Evolutionary conservation across 371 early-diverging fungal species (phyloP).

Genomic region (Globomyces sp.): DNA sequence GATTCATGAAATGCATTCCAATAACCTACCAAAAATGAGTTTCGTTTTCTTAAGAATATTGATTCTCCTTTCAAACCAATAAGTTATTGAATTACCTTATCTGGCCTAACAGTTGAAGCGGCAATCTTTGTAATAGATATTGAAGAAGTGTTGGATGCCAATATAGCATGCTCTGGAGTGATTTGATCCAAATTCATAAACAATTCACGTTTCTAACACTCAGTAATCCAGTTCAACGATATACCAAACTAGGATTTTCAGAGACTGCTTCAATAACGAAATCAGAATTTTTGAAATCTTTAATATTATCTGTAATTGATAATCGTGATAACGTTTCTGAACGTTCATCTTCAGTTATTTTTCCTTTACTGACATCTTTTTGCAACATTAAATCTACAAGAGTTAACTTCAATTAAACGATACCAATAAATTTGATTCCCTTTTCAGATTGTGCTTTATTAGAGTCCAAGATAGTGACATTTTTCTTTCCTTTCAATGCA

Average conservation of each 20-base stretch:
- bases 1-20: slow-evolving; percentile 61
- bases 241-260: not conserved
- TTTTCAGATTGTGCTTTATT: slow-evolving; percentile 77
- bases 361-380: slow-evolving; percentile 88
- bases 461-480: slow-evolving; percentile 76
- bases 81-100: slow-evolving; percentile 45
- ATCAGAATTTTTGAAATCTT: slow-evolving; percentile 64
- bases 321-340: slow-evolving; percentile 66
- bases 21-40: slow-evolving; percentile 32
- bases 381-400: slow-evolving; percentile 70
- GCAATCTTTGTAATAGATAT: slow-evolving; percentile 97
- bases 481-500: slow-evolving; percentile 79
- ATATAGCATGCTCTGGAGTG: slow-evolving; percentile 72
- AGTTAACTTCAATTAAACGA: slow-evolving; percentile 10
- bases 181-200: slow-evolving; percentile 74
- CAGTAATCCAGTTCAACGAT: slow-evolving; percentile 21
- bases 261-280: slow-evolving; percentile 77
- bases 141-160: slow-evolving; percentile 94
- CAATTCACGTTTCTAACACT: slow-evolving; percentile 70
- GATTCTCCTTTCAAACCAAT: slow-evolving; percentile 7
- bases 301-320: slow-evolving; percentile 57
- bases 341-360: slow-evolving; percentile 77
- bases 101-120: slow-evolving; percentile 78
- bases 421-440: slow-evolving; percentile 80
- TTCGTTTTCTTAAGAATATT: not conserved